Base-by-base conservation (phyloP, 768 basidiomycete species). In the Amanita jacksonii region DNA sequence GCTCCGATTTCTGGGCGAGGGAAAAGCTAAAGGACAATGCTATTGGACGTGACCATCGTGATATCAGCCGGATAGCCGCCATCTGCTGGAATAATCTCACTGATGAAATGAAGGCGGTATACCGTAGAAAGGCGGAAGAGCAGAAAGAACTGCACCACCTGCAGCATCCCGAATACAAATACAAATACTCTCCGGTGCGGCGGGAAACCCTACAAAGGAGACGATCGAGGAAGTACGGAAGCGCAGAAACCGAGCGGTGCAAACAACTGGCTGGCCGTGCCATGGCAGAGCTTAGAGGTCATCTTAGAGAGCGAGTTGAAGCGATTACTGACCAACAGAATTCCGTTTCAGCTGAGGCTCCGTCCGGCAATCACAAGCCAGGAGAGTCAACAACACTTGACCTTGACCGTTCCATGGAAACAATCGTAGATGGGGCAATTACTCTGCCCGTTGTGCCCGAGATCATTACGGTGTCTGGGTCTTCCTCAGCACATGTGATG, bases 61-160 rank as follows among this genome's bases (percentile, higher is more conserved):
- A 79, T 47, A 75, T 87, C 49, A 79, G 76, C 43, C 68, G 74
- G 43, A 74, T 82, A 32, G 81, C 80, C 1, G 81, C 75, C 8
- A 54, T 67, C 15, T 69, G 70, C 51, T 89, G 85, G 85, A 69
- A 67, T 33, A 60, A 63, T 30, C 64, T 83, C 10, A 57, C 60
- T 12, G 57, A 58, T 0, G 65, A 60, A 20, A 64, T 69, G 49
- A 67, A 63, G 12, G 56, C 51, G 3, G 64, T 61, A n/a, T 80
- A 67, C 60, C 57, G 64, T 28, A 47, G 32, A 24, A 54, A 62
- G 49, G 77, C 77, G 1, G 62, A 63, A 25, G 52, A 57, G 31
- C 69, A 58, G 39, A 77, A 76, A 54, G 51, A 59, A n/a, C 52
- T 60, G 30, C 79, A 81, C 49, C 61, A 61, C 8, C 45, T 63